Evolutionary conservation across 768 basidiomycete genomes (phyloP), one percentile per base, ranked within the genome.

Genomic region (Naganishia randhawae): DNA sequence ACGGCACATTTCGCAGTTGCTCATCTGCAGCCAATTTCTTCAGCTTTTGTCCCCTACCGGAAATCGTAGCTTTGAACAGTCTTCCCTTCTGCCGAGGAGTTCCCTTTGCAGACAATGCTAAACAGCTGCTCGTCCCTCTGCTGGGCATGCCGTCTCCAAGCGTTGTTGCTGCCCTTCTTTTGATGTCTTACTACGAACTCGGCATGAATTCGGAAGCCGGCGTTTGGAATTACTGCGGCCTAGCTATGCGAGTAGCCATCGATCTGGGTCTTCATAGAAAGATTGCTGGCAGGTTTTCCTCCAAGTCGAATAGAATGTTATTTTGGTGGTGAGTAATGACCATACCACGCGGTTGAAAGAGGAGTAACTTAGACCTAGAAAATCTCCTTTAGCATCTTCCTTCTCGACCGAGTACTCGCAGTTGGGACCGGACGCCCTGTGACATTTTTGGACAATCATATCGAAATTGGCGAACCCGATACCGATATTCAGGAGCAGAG

Each of bases 261-360:
- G 65, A 66, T 54, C n/a, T 66, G 27, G 65, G 65, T 29, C n/a
- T 51, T n/a, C 65, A 66, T 29, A 51, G 65, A 11, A 66, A 54
- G 37, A 66, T 66, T 37, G 37, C 50, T 14, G 52, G 65, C 7
- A 50, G 65, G 5, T 54, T 66, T 14, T 51, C 51, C 8, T 54
- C 52, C 14, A 51, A 41, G 32, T 54, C 65, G 22, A 52, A 42
- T 22, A 42, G 51, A 22, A 66, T 53, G 51, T 29, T 66, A 33
- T 66, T 66, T 31, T 66, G 65, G 65, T 66, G 65, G 65, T 66
- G 37, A 42, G 65, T 37, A n/a, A n/a, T n/a, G n/a, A n/a, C n/a
- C n/a, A n/a, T n/a, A n/a, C n/a, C n/a, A n/a, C n/a, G n/a, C n/a
- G n/a, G n/a, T n/a, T n/a, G n/a, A n/a, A n/a, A n/a, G n/a, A n/a